Base-by-base conservation (phyloP, 2,329 filamentous ascomycete genomes). In the Stachybotrys chartarum region DNA sequence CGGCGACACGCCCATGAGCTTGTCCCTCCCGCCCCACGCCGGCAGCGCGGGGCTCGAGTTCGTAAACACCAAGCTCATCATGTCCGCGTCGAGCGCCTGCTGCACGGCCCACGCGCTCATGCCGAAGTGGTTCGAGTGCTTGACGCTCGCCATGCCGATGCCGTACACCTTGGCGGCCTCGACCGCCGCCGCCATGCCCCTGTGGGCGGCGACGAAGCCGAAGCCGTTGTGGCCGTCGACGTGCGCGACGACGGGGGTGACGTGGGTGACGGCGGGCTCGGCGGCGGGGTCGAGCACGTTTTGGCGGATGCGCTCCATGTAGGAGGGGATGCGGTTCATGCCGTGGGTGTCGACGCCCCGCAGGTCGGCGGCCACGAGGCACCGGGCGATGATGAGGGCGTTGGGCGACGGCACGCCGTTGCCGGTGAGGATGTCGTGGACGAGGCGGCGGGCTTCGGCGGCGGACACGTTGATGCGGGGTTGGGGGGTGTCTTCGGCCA, bases 71-170 rank as follows among this genome's bases (percentile, higher is more conserved):
- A 88, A 75, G 55, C 79, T 83, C 80, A 89, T 85, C 81, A 88
- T 84, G 44, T 78, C 77, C 1, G 81, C 84, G 56, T 93, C 86
- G 14, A 92, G 70, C 0, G 88, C 90, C 69, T 91, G 85, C 67
- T 90, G 86, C 11, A 91, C 88, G 0, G 91, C 66, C 87, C 88
- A 93, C 0, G 90, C 89, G 4, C 81, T 81, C 89, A 94, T 94
- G 54, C 90, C 90, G 63, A 89, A 92, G 68, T 93, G 88, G 63
- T 93, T 93, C 46, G 85, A 88, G 70, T 87, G 86, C 68, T 85
- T 88, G 64, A 93, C 77, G 56, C 81, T 83, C 0, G 87, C 86
- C 80, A 94, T 85, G 30, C 89, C 90, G 59, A 93, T 88, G 12
- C 88, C 88, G 63, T 78, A 84, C 1, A 72, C 67, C 30, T 75